These are phyloP conservation scores for Amanita pallidorosea DNA, from an alignment of 768 basidiomycete species.

Conservation along the genomic window DNA sequence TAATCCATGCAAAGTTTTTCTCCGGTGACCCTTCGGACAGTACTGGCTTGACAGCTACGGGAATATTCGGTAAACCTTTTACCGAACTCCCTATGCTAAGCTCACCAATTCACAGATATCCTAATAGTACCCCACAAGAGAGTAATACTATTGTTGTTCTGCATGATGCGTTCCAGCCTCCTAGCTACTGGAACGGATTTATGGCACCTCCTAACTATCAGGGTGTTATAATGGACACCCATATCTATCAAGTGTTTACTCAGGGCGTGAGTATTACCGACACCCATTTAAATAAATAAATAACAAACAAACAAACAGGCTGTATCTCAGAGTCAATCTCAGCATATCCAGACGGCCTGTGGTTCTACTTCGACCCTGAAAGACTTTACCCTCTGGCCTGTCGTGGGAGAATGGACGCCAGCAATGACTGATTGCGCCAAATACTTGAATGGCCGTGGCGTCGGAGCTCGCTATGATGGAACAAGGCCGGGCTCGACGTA, in stretches of 20 bases:
- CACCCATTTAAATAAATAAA: background rate
- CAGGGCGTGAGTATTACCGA: constrained; percentile 29
- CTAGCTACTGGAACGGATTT: constrained; percentile 61
- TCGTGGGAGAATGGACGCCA: constrained; percentile 86
- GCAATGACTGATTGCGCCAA: constrained; percentile 70
- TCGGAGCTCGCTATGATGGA: constrained; percentile 58
- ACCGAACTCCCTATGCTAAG: constrained; percentile 1
- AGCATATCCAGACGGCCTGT: constrained; percentile 60
- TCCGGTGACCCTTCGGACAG: constrained; percentile 20
- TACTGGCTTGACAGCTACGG: constrained; percentile 71
- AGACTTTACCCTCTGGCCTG: constrained; percentile 58
- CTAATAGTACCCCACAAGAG: constrained; percentile 26
- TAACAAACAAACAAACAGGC: background rate
- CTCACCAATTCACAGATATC: constrained; percentile 18
- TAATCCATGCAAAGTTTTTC: background rate
- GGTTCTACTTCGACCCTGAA: constrained; percentile 30
- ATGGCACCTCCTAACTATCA: constrained; percentile 38
- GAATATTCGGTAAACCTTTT: constrained; percentile 45
- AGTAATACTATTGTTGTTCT: constrained; percentile 61
- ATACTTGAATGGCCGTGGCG: constrained; percentile 77
- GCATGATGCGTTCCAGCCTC: constrained; percentile 72
- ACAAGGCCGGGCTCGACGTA: constrained; percentile 48
- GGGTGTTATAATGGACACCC: constrained; percentile 73
- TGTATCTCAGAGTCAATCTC: constrained; percentile 18
- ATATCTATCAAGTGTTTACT: constrained; percentile 71